phyloP scores from a whole-genome alignment of 2,329 filamentous ascomycete species.

The Polychaeton citri region DNA sequence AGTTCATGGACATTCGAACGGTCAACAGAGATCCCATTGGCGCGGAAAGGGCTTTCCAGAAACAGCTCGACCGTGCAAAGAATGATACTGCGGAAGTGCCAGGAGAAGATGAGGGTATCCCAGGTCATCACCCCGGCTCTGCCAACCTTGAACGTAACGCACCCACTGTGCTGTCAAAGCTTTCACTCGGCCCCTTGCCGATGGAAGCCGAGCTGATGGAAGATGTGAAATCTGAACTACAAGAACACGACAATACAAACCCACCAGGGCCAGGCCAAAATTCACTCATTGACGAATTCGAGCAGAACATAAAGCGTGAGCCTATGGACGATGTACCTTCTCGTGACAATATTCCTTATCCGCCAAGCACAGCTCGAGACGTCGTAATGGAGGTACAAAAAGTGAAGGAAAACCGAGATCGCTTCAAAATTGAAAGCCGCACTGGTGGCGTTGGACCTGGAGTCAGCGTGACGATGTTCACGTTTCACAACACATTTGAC shows the following conservation, averaged over 20 bases:
- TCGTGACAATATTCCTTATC: slow-evolving; percentile 68
- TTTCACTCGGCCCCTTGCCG: slow-evolving; percentile 70
- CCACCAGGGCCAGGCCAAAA: slow-evolving; percentile 57
- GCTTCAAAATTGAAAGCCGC: slow-evolving; percentile 74
- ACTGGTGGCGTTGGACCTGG: slow-evolving; percentile 73
- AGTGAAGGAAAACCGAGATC: slow-evolving; percentile 81
- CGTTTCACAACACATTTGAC: slow-evolving; percentile 92
- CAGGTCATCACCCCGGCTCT: slow-evolving; percentile 52
- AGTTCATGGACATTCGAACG: slow-evolving; percentile 44
- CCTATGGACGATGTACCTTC: slow-evolving; percentile 73
- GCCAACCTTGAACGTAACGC: slow-evolving; percentile 47
- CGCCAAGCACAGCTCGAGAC: slow-evolving; percentile 76
- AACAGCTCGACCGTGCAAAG: slow-evolving; percentile 37
- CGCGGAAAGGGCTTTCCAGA: slow-evolving; percentile 46
- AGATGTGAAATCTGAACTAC: slow-evolving; percentile 76
- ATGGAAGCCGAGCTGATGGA: slow-evolving; percentile 72
- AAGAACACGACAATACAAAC: slow-evolving; percentile 68
- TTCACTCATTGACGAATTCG: slow-evolving; percentile 77
- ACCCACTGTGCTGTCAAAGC: slow-evolving; percentile 42
- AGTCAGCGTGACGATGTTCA: slow-evolving; percentile 91
- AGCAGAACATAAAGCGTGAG: slow-evolving; percentile 76
- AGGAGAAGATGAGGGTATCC: slow-evolving; percentile 55
- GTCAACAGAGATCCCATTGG: slow-evolving; percentile 42
- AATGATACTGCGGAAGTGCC: slow-evolving; percentile 42
- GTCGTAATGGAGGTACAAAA: slow-evolving; percentile 91